Base-by-base conservation (phyloP, 1,284 basidiomycete species). In the Clitocybe nebularis region DNA sequence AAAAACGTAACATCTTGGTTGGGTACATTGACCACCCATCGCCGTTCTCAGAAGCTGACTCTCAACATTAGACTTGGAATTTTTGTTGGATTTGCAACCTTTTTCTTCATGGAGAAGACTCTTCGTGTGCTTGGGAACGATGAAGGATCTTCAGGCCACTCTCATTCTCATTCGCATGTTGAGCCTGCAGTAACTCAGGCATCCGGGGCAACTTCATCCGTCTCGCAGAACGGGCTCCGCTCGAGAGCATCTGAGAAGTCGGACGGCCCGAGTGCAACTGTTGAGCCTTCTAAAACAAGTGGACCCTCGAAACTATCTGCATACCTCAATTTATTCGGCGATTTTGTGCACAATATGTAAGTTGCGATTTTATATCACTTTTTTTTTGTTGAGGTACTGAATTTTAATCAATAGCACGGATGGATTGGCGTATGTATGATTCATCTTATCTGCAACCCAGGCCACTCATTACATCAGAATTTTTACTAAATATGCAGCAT, bases 71-170 rank as follows among this genome's bases (percentile, higher is more conserved):
- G 89, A 17, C 74, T 89, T 9, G 84, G 79, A 22, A 88, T 92
- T 50, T 92, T 93, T 58, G 55, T 81, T 20, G 90, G 91, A 6
- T 93, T 93, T 62, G 82, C 88, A 17, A 67, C 85, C 0, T 93
- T 93, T 67, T 93, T 93, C 66, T 74, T 92, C 51, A 89, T 93
- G 76, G 90, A 93, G 61, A 93, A 93, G 67, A 81, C 87, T 1
- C 75, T 93, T 52, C 79, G 90, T 20, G 89, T 92, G 10, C 71
- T 93, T 14, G 78, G 81, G 21, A 74, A 73, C 39, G 77, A 76
- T 37, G 79, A 76, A 26, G 79, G 78, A 24, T 65, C 58, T 29
- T 53, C 62, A 17, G 67, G 64, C 3, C 72, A 78, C 55, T 69
- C 71, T 5, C 84, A 89, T 57, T 73, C 74, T 2, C 75, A 79